Conservation (phyloP, 2,329 filamentous ascomycete genomes). For the Thielaviopsis ethacetica region DNA sequence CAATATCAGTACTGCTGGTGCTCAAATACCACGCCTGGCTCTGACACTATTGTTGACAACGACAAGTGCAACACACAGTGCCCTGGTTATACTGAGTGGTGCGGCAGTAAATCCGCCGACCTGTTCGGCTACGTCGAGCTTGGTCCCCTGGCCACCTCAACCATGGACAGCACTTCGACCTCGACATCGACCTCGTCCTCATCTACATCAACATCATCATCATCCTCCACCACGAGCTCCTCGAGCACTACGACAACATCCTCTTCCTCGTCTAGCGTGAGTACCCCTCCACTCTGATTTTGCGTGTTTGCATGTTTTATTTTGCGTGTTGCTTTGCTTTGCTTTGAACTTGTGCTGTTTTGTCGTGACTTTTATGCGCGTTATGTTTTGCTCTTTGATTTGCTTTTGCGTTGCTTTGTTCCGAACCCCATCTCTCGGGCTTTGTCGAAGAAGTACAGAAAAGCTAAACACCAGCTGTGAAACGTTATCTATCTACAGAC, state of each 20-base stretch:
- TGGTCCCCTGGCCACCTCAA: slow-evolving; percentile 12
- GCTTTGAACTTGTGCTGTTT: slow-evolving; percentile 1
- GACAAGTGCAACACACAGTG: slow-evolving; percentile 40
- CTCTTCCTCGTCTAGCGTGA: background rate
- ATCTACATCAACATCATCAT: slow-evolving; percentile 6
- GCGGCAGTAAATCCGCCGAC: slow-evolving; percentile 37
- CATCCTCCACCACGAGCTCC: slow-evolving; percentile 10
- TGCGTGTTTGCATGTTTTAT: background rate
- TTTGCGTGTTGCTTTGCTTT: slow-evolving; percentile 1
- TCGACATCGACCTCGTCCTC: slow-evolving; percentile 12
- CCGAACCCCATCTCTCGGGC: background rate
- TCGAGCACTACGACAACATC: slow-evolving; percentile 5
- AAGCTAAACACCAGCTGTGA: slow-evolving; percentile 5
- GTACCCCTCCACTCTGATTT: background rate
- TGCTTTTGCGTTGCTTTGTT: slow-evolving; percentile 6
- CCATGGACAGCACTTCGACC: slow-evolving; percentile 5
- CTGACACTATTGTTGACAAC: slow-evolving; percentile 23
- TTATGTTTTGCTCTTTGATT: slow-evolving; percentile 3
- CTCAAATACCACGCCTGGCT: slow-evolving; percentile 47
- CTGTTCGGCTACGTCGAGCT: slow-evolving; percentile 52
- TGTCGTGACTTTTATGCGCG: background rate
- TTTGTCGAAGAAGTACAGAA: slow-evolving; percentile 7
- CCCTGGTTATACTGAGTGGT: slow-evolving; percentile 56
- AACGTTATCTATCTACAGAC: background rate
- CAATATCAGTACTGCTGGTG: slow-evolving; percentile 57